Conservation (phyloP, 148 eudicot species). For the Limonium bicolor region DNA sequence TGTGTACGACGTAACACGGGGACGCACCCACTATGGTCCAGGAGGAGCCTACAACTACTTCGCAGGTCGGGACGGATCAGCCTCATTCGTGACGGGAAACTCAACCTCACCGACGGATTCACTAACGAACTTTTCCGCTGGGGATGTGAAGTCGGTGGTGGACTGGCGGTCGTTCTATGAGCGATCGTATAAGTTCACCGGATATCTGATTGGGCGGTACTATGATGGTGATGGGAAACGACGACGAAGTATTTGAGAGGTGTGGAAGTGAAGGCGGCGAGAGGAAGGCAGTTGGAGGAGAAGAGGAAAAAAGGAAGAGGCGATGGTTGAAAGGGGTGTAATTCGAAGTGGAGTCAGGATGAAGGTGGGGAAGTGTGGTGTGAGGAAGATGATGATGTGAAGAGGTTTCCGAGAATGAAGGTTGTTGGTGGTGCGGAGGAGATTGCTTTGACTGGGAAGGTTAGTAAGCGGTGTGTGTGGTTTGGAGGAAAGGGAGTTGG, state of each 20-base stretch:
- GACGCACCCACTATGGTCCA: slow-evolving; percentile 71
- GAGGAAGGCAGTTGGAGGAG: slow-evolving; percentile 86
- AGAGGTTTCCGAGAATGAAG: slow-evolving; percentile 56
- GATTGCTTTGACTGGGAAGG: slow-evolving; percentile 81
- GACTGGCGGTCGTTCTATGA: slow-evolving; percentile 88
- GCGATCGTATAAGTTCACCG: slow-evolving; percentile 59
- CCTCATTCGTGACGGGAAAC: slow-evolving; percentile 92
- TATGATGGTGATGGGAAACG: slow-evolving; percentile 50
- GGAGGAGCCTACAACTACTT: slow-evolving; percentile 91
- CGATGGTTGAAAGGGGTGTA: slow-evolving; percentile 77
- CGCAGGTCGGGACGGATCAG: slow-evolving; percentile 94
- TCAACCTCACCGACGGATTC: slow-evolving; percentile 23
- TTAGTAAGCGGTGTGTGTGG: slow-evolving; percentile 89
- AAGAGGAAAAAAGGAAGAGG: slow-evolving; percentile 38
- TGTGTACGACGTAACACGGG: slow-evolving; percentile 88
- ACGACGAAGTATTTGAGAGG: slow-evolving; percentile 80
- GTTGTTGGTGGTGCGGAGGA: slow-evolving; percentile 60
- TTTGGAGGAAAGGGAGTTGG: slow-evolving; percentile 39
- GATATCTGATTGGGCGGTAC: slow-evolving; percentile 76
- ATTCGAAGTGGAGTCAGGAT: slow-evolving; percentile 86
- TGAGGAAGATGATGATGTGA: slow-evolving; percentile 12
- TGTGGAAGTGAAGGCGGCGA: slow-evolving; percentile 89
- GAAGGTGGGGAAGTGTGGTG: slow-evolving; percentile 98
- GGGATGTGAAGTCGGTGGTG: slow-evolving; percentile 43
- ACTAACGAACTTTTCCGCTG: background rate